phyloP scores from a whole-genome alignment of 2,329 filamentous ascomycete species.

The Phialophora tarda region DNA sequence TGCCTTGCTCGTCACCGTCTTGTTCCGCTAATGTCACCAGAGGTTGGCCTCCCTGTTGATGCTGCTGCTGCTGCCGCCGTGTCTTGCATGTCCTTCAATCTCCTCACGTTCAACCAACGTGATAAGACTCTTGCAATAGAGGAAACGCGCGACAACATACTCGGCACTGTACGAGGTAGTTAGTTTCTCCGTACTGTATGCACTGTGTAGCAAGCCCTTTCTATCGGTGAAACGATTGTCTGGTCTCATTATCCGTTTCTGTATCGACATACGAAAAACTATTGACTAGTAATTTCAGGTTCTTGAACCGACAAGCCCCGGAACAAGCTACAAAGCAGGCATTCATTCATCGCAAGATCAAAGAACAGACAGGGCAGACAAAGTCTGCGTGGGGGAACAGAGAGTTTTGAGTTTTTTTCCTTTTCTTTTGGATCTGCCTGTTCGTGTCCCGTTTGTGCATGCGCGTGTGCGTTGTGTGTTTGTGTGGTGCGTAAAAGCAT shows the following conservation, averaged over 20 bases:
- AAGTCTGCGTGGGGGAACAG: not conserved
- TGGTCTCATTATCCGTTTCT: constrained; percentile 9
- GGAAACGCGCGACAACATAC: not conserved
- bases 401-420: constrained; percentile 11
- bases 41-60: not conserved
- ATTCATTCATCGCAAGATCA: not conserved
- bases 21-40: not conserved
- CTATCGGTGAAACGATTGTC: constrained; percentile 1
- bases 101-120: not conserved
- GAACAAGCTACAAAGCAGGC: constrained; percentile 11
- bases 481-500: constrained; percentile 2
- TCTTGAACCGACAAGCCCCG: not conserved
- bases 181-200: not conserved
- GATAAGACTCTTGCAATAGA: not conserved
- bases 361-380: not conserved
- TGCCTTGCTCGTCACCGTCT: not conserved
- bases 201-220: not conserved
- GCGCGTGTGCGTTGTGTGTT: not conserved
- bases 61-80: not conserved
- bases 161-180: not conserved
- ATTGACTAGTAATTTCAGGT: constrained; percentile 21
- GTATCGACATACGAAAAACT: constrained; percentile 9
- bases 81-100: not conserved
- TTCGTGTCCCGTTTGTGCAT: not conserved
- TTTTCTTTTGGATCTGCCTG: constrained; percentile 5